Evolutionary conservation across 768 basidiomycete species (phyloP).

Genomic region (Mycena latifolia): DNA sequence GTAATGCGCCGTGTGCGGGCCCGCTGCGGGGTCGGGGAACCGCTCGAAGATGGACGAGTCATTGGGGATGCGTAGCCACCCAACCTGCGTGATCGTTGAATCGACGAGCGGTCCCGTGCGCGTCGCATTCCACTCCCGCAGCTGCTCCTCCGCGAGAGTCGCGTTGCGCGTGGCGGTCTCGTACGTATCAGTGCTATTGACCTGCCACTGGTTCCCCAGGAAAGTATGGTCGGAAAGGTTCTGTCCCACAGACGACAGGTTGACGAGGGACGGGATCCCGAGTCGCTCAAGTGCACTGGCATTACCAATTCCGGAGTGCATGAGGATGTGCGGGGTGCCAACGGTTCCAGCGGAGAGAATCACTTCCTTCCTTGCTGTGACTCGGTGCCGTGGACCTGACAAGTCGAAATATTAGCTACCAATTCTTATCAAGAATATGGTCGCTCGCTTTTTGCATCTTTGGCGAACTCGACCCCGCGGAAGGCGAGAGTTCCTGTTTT

Average conservation of each 20-base stretch:
- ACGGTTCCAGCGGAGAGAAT: constrained; percentile 43
- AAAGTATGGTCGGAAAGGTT: constrained; percentile 44
- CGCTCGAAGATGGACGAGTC: constrained; percentile 45
- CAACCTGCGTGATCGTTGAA: constrained; percentile 27
- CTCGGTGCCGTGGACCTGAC: constrained; percentile 6
- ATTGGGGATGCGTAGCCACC: constrained; percentile 41
- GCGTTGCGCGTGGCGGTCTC: neutral
- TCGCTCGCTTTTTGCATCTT: neutral
- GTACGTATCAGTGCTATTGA: constrained; percentile 31
- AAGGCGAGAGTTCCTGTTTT: neutral
- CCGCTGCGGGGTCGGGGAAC: no score
- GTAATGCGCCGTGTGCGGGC: constrained; percentile 47
- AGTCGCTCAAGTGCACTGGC: neutral
- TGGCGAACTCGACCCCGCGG: constrained; percentile 3
- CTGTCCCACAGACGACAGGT: constrained; percentile 41
- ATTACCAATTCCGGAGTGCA: constrained; percentile 45
- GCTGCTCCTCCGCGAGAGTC: neutral
- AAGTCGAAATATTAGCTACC: no score
- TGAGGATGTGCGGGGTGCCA: constrained; percentile 40
- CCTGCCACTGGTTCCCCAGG: neutral
- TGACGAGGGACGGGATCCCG: constrained; percentile 31
- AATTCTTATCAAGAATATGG: neutral
- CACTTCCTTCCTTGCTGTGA: constrained; percentile 37
- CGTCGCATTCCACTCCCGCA: neutral
- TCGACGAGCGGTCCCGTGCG: constrained; percentile 39